phyloP scores from a whole-genome alignment of 352 stramenopile species.

The Phytopythium kandeliae region DNA sequence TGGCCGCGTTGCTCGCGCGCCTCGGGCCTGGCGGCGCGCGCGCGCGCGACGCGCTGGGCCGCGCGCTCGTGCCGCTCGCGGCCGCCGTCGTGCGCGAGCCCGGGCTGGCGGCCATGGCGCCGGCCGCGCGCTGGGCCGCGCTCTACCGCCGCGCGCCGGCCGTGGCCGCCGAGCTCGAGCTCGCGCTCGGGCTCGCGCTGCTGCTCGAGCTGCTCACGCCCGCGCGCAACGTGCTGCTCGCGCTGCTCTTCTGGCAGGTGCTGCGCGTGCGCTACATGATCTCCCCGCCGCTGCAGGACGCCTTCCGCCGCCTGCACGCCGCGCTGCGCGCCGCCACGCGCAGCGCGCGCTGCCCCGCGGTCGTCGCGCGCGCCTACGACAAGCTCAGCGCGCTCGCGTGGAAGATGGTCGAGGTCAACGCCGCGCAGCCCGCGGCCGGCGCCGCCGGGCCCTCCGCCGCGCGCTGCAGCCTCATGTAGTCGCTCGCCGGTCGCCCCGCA shows the following conservation, averaged over 20 bases:
- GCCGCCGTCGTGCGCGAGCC: conserved; percentile 57
- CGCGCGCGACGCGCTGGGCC: conserved; percentile 38
- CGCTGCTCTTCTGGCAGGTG: conserved; percentile 88
- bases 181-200: conserved; percentile 75
- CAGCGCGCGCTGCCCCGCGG: conserved; percentile 61
- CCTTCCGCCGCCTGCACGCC: conserved; percentile 67
- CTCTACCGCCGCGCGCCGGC: conserved; percentile 79
- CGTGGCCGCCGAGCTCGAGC: conserved; percentile 72
- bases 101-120: conserved; percentile 42
- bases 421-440: conserved; percentile 22
- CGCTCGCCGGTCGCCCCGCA: no score
- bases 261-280: conserved; percentile 91
- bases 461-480: conserved; percentile 73
- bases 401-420: conserved; percentile 58
- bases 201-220: conserved; percentile 82
- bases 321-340: conserved; percentile 50
- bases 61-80: conserved; percentile 49
- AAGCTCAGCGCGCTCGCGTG: conserved; percentile 66
- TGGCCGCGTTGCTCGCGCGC: conserved; percentile 49
- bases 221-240: conserved; percentile 80
- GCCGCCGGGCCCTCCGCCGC: conserved; percentile 28
- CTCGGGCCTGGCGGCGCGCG: conserved; percentile 38
- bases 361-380: conserved; percentile 46
- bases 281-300: conserved; percentile 78
- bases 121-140: conserved; percentile 69